A percentile compares a stretch with the other conserved stretches of the same genome.
Evolutionary conservation across 2,329 filamentous ascomycete genomes (phyloP).

Genomic region (Neonectria sp.): DNA sequence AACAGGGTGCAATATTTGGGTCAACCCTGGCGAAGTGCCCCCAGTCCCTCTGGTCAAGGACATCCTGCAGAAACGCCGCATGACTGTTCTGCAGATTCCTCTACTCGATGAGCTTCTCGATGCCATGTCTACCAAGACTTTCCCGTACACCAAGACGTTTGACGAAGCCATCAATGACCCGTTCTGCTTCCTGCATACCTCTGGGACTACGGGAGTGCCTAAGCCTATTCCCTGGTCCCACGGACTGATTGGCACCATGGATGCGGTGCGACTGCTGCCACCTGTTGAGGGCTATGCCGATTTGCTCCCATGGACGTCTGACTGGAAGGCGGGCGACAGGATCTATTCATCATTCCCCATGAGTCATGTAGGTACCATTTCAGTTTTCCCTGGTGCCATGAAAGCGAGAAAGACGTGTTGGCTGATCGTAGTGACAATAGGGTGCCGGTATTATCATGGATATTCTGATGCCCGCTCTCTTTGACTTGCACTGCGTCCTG

Average conservation of each 20-base stretch:
- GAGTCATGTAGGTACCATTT: slow-evolving; percentile 48
- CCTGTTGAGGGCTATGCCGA: slow-evolving; percentile 48
- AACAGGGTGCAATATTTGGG: slow-evolving; percentile 51
- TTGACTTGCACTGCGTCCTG: slow-evolving; percentile 53
- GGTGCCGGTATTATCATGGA: slow-evolving; percentile 60
- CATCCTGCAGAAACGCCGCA: slow-evolving; percentile 41
- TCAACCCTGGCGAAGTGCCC: slow-evolving; percentile 40
- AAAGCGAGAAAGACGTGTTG: neutral
- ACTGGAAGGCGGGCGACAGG: slow-evolving; percentile 48
- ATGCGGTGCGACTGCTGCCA: slow-evolving; percentile 54
- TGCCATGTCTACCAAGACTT: slow-evolving; percentile 33
- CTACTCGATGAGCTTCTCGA: slow-evolving; percentile 48
- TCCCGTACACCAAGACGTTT: slow-evolving; percentile 52
- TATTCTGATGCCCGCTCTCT: slow-evolving; percentile 56
- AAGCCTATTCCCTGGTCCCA: slow-evolving; percentile 58
- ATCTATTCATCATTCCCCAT: slow-evolving; percentile 57
- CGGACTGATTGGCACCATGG: slow-evolving; percentile 51
- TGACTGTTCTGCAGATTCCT: slow-evolving; percentile 50
- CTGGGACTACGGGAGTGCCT: slow-evolving; percentile 59
- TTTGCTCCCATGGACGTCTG: slow-evolving; percentile 48
- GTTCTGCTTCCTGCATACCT: slow-evolving; percentile 58
- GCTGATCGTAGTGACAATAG: slow-evolving; percentile 39
- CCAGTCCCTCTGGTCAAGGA: slow-evolving; percentile 40
- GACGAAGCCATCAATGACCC: slow-evolving; percentile 52
- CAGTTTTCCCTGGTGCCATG: neutral